Conservation (phyloP, 805 yeast genomes). For the Pichia paraexigua region DNA sequence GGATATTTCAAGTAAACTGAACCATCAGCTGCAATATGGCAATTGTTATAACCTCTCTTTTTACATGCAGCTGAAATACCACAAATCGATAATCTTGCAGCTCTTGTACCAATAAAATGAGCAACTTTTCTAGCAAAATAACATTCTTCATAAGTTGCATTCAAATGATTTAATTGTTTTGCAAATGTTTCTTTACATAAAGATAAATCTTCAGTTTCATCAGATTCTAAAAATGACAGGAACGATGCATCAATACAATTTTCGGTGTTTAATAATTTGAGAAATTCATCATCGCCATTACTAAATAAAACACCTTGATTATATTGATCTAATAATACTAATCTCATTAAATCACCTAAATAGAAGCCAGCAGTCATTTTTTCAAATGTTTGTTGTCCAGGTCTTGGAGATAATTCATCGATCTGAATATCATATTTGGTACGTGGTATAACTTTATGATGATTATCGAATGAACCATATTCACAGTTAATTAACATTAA, state of each 20-base stretch:
- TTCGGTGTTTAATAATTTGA: constrained; percentile 48
- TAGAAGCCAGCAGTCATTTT: constrained; percentile 98
- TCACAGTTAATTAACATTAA: constrained; percentile 98
- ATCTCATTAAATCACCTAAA: constrained; percentile 85
- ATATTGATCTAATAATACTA: constrained; percentile 68
- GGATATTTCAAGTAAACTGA: constrained; percentile 94
- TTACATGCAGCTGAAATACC: constrained; percentile 94
- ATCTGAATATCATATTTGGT: constrained; percentile 77
- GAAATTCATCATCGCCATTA: constrained; percentile 44
- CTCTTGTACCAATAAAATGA: constrained; percentile 85
- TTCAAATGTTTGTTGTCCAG: constrained; percentile 94
- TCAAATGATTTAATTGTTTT: constrained; percentile 43
- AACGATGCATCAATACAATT: constrained; percentile 84
- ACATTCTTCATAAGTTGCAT: constrained; percentile 75
- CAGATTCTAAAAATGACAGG: constrained; percentile 82
- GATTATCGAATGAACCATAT: constrained; percentile 97
- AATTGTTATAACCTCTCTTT: constrained; percentile 72
- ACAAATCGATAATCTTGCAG: constrained; percentile 90
- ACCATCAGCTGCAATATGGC: constrained; percentile 97
- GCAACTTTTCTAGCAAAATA: constrained; percentile 73
- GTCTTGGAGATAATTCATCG: constrained; percentile 90
- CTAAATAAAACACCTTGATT: constrained; percentile 61
- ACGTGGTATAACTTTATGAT: constrained; percentile 80
- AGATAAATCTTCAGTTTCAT: constrained; percentile 76
- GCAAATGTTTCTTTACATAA: constrained; percentile 67